Evolutionary conservation across 352 stramenopile species (phyloP), one percentile per base, ranked within the genome.

Genomic region (Globisporangium abappressorium): DNA sequence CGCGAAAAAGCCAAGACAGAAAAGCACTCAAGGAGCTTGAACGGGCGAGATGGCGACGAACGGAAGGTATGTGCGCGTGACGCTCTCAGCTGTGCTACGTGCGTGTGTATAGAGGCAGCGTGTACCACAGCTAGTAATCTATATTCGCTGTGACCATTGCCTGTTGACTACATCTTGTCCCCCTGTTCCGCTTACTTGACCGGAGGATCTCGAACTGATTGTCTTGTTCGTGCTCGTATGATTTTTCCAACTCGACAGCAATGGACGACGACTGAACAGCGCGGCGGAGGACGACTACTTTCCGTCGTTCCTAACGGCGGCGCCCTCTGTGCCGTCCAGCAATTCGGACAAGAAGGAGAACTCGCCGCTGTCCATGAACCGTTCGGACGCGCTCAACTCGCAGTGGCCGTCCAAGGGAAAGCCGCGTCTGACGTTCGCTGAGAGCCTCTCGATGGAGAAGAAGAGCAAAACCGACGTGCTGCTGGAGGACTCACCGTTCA

Each of bases 211-310:
- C 28, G 22, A 5, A 59, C 28, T 38, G 15, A 38, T 36, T 38
- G 34, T 18, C 22, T 24, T 59, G 54, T 11, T 8, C 30, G 30
- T 33, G 30, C 2, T 14, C 20, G 7, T 11, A 36, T 8, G 6
- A 6, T 5, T 6, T 12, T 12, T 24, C 28, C 6, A 41, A 43
- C 5, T 11, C 54, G 54, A 41, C 63, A 68, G 63, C 54, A 68
- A 68, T 47, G 63, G 57, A 28, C 51, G 57, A 20, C 65, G 65
- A 33, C 57, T 81, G 14, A 70, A 65, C 43, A 68, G 72, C 55
- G 70, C 68, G 1, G 72, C 74, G 66, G 85, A 93, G 22, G 83
- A 93, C 33, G 85, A 93, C 55, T 93, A 88, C 72, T 93, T 93
- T 57, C 85, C 85, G 41, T 83, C 82, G 20, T 81, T 91, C 59